phyloP scores from a whole-genome alignment of 106 monocot species.

The Dendrobium catenatum region DNA sequence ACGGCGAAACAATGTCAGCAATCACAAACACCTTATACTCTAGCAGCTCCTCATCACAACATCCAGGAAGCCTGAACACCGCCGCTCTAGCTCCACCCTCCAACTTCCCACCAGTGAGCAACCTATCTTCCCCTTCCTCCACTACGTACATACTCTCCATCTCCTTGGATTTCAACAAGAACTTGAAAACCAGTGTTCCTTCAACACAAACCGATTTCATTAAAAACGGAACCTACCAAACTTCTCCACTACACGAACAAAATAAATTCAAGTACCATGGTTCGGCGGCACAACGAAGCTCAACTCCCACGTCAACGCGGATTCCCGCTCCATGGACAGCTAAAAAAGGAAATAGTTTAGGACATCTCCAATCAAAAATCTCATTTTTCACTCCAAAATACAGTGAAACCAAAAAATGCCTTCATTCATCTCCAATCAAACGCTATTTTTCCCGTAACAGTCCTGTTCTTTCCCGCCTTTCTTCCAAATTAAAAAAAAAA shows the following conservation, averaged over 20 bases:
- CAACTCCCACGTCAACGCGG: constrained; percentile 73
- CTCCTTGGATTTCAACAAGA: constrained; percentile 66
- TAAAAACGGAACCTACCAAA: neutral
- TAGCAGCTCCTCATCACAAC: constrained; percentile 24
- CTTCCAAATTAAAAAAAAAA: too few species aligned
- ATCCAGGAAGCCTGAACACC: constrained; percentile 24
- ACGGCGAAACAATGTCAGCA: constrained; percentile 59
- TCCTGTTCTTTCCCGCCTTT: too few species aligned
- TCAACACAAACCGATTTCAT: neutral
- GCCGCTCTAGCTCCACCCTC: constrained; percentile 43
- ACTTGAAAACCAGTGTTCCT: constrained; percentile 87
- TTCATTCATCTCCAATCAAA: too few species aligned
- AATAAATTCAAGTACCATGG: constrained; percentile 39
- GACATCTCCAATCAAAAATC: too few species aligned
- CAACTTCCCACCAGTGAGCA: constrained; percentile 49
- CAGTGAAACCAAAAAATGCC: too few species aligned
- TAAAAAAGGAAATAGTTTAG: neutral
- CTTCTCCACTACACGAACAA: neutral
- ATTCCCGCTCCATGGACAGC: constrained; percentile 72
- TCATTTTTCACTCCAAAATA: too few species aligned
- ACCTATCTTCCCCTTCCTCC: constrained; percentile 62
- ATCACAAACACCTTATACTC: constrained; percentile 50
- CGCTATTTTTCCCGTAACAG: too few species aligned
- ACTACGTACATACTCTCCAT: constrained; percentile 38
- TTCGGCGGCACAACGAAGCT: constrained; percentile 81